Percentiles rank a stretch among this genome's conserved stretches.
Conservation (phyloP, 176 grass and related monocot species). For the Phoenix roebelenii region DNA sequence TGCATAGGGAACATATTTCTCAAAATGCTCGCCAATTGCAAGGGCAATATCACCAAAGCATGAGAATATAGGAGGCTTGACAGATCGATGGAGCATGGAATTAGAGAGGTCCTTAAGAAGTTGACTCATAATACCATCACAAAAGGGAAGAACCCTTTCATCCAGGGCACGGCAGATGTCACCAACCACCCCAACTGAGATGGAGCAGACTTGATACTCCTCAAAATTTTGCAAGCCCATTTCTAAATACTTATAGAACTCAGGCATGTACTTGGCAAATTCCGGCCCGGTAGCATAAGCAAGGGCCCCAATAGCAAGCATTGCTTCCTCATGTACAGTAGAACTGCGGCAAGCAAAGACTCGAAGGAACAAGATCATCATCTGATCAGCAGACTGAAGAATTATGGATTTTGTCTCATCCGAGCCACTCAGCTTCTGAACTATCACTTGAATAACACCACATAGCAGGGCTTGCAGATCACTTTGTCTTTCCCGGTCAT, state of each 20-base stretch:
- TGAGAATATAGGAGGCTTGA: conserved; percentile 78
- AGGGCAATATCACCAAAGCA: conserved; percentile 87
- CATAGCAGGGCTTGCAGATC: conserved; percentile 82
- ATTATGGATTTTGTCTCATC: conserved; percentile 56
- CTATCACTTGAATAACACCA: conserved; percentile 78
- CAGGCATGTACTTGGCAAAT: conserved; percentile 77
- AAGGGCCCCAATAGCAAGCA: conserved; percentile 86
- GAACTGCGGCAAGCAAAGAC: conserved; percentile 73
- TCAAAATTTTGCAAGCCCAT: conserved; percentile 79
- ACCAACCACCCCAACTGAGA: conserved; percentile 82
- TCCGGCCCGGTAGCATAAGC: conserved; percentile 74
- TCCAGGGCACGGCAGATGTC: conserved; percentile 78
- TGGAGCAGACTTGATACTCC: conserved; percentile 85
- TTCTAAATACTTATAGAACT: conserved; percentile 77
- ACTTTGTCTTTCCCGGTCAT: conserved; percentile 65
- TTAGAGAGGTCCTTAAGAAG: conserved; percentile 79
- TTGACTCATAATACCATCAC: conserved; percentile 81
- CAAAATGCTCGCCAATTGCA: conserved; percentile 84
- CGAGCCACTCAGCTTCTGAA: conserved; percentile 71
- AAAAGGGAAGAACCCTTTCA: conserved; percentile 74
- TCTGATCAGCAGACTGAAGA: conserved; percentile 56
- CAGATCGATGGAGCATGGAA: conserved; percentile 61
- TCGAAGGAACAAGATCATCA: conserved; percentile 74
- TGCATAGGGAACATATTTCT: conserved; percentile 73
- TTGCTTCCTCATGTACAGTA: conserved; percentile 89